Evolutionary conservation across 768 basidiomycete genomes (phyloP).

Genomic region (Phaffia tasmanica): DNA sequence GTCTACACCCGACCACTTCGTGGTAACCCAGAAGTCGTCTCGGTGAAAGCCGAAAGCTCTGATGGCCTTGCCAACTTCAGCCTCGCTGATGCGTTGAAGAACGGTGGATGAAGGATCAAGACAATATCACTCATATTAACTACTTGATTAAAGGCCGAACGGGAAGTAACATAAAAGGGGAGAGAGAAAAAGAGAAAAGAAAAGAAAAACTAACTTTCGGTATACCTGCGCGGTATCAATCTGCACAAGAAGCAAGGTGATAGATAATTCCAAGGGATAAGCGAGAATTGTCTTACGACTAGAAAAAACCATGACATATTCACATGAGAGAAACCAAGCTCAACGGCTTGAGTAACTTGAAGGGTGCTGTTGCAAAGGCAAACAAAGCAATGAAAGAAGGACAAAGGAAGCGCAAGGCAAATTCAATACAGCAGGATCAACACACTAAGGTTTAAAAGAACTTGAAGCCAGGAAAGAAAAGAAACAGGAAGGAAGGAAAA

Average conservation of each 20-base stretch:
- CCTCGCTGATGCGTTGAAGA: slow-evolving; percentile 41
- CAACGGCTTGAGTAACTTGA: slow-evolving; percentile 20
- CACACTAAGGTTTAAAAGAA: no score
- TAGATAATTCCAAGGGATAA: not conserved
- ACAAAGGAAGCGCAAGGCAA: no score
- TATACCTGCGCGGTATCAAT: slow-evolving; percentile 49
- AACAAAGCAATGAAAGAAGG: not conserved
- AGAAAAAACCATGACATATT: not conserved
- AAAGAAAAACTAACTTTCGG: slow-evolving; percentile 2
- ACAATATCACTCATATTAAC: no score
- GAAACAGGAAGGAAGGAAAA: not conserved
- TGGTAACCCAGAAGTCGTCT: slow-evolving; percentile 34
- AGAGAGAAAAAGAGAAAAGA: not conserved
- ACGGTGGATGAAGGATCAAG: slow-evolving; percentile 50
- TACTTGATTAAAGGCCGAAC: no score
- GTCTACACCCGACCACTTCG: slow-evolving; percentile 27
- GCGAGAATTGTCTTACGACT: not conserved
- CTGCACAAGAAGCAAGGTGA: slow-evolving; percentile 37
- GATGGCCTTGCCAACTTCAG: slow-evolving; percentile 41
- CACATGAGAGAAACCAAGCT: not conserved
- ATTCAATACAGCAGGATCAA: no score
- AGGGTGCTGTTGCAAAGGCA: not conserved
- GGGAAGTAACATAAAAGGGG: no score
- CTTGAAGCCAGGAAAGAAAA: not conserved
- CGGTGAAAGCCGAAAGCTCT: slow-evolving; percentile 39